Evolutionary conservation across 2,329 filamentous ascomycete species (phyloP), one percentile per base, ranked within the genome.

Genomic region (Macrophomina tecta): DNA sequence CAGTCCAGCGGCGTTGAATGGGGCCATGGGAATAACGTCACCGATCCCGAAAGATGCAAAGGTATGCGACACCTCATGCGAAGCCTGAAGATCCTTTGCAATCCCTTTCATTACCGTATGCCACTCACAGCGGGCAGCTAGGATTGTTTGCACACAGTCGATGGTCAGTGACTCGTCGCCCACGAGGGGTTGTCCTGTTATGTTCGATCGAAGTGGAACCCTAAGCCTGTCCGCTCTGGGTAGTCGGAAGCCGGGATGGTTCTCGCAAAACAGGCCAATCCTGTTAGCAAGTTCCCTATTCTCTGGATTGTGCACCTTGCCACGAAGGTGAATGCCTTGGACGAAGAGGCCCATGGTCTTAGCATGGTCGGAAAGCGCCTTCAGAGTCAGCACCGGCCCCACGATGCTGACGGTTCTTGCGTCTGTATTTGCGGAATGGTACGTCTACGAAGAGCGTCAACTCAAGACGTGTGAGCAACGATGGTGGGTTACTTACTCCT

Each of bases 221-320:
- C 30, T 23, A 9, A 51, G 23, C 48, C 30, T 4, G 9, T 12
- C 16, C 9, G 23, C 28, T 4, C 9, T 14, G 11, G 48, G 48
- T 69, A 65, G 23, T 71, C 65, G 6, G 69, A 56, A 38, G 68
- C 66, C 45, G 62, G 63, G 18, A 72, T 64, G 34, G 49, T 55
- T 56, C 65, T 68, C 23, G 67, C 66, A 32, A 4, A 69, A 61
- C 12, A 67, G 23, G 55, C 48, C 67, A 0, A 73, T 67, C 32
- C 70, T 69, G n/a, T 69, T 48, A 38, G 68, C 71, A n/a, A 72
- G 58, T 49, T 67, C 46, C 12, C 64, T 62, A 12, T 73, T 73
- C 58, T 72, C 71, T 6, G 71, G 71, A 49, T 72, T 73, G 58
- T 73, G 71, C 46, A 69, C 69, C 65, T 73, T 72, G 14, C 71